Evolutionary conservation across 257 asterid genomes (phyloP).

Genomic region (Nicotiana knightiana): DNA sequence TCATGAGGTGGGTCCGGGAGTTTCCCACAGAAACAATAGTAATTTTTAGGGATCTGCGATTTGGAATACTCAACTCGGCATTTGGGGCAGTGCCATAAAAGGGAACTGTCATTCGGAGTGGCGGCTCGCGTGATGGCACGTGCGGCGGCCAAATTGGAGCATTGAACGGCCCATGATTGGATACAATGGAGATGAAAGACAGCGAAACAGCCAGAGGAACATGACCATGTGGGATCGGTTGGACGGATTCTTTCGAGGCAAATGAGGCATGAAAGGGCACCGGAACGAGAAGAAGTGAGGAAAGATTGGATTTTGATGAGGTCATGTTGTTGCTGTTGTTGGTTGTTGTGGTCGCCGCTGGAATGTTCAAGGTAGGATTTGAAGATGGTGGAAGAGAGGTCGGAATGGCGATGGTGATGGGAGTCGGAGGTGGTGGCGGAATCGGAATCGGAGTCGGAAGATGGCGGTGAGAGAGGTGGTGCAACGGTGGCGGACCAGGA

Average conservation of each 20-base stretch:
- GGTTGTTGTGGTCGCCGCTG: slow-evolving; percentile 21
- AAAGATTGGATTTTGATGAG: slow-evolving; percentile 86
- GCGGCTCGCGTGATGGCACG: slow-evolving; percentile 81
- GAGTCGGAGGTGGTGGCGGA: slow-evolving; percentile 33
- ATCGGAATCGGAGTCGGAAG: slow-evolving; percentile 64
- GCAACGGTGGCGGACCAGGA: slow-evolving; percentile 26
- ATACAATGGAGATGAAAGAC: slow-evolving; percentile 87
- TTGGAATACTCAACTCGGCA: slow-evolving; percentile 77
- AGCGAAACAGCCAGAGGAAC: slow-evolving; percentile 78
- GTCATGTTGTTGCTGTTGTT: slow-evolving; percentile 34
- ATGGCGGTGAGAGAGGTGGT: slow-evolving; percentile 32
- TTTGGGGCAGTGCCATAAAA: slow-evolving; percentile 92
- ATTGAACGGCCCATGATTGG: slow-evolving; percentile 89
- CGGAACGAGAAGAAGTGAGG: slow-evolving; percentile 80
- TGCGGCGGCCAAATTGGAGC: slow-evolving; percentile 61
- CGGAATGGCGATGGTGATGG: slow-evolving; percentile 41
- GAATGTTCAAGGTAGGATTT: slow-evolving; percentile 70
- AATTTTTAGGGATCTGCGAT: slow-evolving; percentile 56
- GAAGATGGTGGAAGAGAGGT: slow-evolving; percentile 77
- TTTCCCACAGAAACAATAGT: slow-evolving; percentile 77
- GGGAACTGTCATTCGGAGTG: slow-evolving; percentile 32
- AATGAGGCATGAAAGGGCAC: slow-evolving; percentile 92
- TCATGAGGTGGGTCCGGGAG: slow-evolving; percentile 70
- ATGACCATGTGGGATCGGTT: slow-evolving; percentile 90
- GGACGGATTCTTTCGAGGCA: slow-evolving; percentile 88